A percentile compares a stretch with the other conserved stretches of the same genome.
phyloP scores from a whole-genome alignment of 1,284 basidiomycete genomes.

The Testicularia cyperi region DNA sequence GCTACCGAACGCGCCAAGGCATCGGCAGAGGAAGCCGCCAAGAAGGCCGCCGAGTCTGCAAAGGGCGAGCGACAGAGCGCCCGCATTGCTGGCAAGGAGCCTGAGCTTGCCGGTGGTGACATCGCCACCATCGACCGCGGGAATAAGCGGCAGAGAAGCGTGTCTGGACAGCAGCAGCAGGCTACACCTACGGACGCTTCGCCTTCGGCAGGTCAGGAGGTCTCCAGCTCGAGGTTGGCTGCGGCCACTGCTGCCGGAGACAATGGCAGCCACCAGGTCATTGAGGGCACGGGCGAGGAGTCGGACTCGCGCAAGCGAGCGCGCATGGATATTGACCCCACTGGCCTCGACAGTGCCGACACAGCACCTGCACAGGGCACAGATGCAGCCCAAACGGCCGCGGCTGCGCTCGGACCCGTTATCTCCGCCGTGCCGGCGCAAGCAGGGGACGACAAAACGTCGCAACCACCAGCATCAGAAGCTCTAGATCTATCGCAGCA shows the following conservation, averaged over 20 bases:
- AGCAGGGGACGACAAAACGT: too few species aligned
- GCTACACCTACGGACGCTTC: too few species aligned
- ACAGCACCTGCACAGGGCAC: too few species aligned
- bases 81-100: constrained; percentile 71
- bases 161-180: constrained; percentile 9
- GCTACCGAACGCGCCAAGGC: constrained; percentile 66
- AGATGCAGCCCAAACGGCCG: too few species aligned
- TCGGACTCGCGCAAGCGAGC: constrained; percentile 27
- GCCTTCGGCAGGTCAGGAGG: too few species aligned
- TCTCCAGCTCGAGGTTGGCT: too few species aligned
- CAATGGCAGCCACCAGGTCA: too few species aligned
- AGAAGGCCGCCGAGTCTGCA: constrained; percentile 21
- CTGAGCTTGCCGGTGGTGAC: constrained; percentile 63
- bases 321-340: too few species aligned
- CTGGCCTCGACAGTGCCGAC: not conserved
- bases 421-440: not conserved
- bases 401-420: not conserved
- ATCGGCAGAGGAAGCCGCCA: constrained; percentile 39
- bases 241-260: too few species aligned
- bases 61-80: constrained; percentile 61
- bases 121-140: constrained; percentile 28
- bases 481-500: too few species aligned
- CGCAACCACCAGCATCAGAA: too few species aligned
- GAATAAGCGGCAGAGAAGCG: constrained; percentile 38
- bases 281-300: constrained; percentile 2